phyloP scores from a whole-genome alignment of 2,329 filamentous ascomycete species.

The Penicillium sp. region DNA sequence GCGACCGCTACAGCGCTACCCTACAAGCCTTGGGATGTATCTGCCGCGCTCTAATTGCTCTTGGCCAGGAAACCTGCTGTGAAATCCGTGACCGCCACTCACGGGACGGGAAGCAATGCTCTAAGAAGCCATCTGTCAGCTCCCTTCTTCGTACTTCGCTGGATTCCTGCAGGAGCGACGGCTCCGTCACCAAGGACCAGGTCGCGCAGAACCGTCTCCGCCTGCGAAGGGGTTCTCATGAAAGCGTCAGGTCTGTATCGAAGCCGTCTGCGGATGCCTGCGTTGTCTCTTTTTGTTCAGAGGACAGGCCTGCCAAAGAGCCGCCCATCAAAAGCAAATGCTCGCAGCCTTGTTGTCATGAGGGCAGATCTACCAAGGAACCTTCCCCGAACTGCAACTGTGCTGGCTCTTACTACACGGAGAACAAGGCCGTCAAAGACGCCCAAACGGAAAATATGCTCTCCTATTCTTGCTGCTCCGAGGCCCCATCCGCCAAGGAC shows the following conservation, averaged over 20 bases:
- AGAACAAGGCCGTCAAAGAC: too few relatives aligned
- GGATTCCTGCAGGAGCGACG: slow-evolving; percentile 18
- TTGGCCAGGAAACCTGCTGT: slow-evolving; percentile 59
- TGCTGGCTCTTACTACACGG: too few relatives aligned
- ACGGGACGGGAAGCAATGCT: slow-evolving; percentile 9
- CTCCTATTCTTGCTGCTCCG: not conserved
- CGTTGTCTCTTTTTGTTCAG: slow-evolving; percentile 7
- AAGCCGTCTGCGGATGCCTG: slow-evolving; percentile 6
- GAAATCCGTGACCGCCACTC: slow-evolving; percentile 24
- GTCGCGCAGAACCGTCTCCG: slow-evolving; percentile 1
- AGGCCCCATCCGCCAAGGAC: slow-evolving; percentile 3
- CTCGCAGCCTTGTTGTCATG: too few relatives aligned
- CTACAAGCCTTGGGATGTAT: slow-evolving; percentile 58
- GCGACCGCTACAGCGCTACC: slow-evolving; percentile 47
- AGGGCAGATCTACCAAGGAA: too few relatives aligned
- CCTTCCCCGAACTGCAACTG: too few relatives aligned
- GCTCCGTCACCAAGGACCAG: slow-evolving; percentile 7
- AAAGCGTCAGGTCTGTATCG: slow-evolving; percentile 6
- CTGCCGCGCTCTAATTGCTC: slow-evolving; percentile 56
- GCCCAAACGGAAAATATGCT: too few relatives aligned
- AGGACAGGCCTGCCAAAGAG: not conserved
- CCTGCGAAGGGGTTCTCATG: slow-evolving; percentile 7
- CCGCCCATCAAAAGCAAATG: too few relatives aligned
- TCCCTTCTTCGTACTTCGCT: slow-evolving; percentile 12
- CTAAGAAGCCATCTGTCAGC: slow-evolving; percentile 11